Base-by-base conservation (phyloP, 2,329 filamentous ascomycete species). In the Hypoxylon sp. region DNA sequence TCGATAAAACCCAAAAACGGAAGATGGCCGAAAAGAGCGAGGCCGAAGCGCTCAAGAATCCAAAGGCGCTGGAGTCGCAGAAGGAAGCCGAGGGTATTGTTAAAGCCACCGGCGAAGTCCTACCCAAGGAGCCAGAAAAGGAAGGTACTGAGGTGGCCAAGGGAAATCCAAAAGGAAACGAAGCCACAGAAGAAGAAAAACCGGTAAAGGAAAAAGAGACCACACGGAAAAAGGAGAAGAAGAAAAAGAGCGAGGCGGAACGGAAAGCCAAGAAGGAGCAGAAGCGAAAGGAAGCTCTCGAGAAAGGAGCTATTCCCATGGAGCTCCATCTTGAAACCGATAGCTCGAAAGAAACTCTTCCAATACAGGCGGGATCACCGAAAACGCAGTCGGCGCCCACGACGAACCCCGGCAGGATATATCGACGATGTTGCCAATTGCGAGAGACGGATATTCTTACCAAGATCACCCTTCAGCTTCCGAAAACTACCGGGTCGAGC, bases 191-290 rank as follows among this genome's bases (percentile, higher is more conserved):
- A 50, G 73, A 73, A 46, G 77, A 80, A 22, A 69, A 69, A 32
- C 56, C 68, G 4, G 72, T 72, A 56, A 60, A 70, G 15, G 74
- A 74, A 69, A 80, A 79, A 74, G 85, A 78, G 30, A 81, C 79
- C 0, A 88, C 82, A 6, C 89, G 89, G 71, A 97, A 96, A 79
- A 95, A 93, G 77, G 94, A 97, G 74, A 97, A 97, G 83, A 97
- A 97, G 80, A 97, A 97, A 81, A 89, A 91, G 68, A 97, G 92
- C 41, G 94, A 97, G 75, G 93, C 94, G 62, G 94, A 97, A 77
- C 85, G 94, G 43, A 97, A 96, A 75, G 92, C 95, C 63, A 87
- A 94, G 56, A 97, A 96, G 76, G 94, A 97, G 78, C 92, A 92
- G 78, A 94, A 92, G 75, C 85, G 93, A 66, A 88, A 87, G 74